Percentiles rank a stretch among this genome's conserved stretches.
Evolutionary conservation across 495 filamentous ascomycete genomes (phyloP).

Genomic region (Talaromyces trachyspermus): DNA sequence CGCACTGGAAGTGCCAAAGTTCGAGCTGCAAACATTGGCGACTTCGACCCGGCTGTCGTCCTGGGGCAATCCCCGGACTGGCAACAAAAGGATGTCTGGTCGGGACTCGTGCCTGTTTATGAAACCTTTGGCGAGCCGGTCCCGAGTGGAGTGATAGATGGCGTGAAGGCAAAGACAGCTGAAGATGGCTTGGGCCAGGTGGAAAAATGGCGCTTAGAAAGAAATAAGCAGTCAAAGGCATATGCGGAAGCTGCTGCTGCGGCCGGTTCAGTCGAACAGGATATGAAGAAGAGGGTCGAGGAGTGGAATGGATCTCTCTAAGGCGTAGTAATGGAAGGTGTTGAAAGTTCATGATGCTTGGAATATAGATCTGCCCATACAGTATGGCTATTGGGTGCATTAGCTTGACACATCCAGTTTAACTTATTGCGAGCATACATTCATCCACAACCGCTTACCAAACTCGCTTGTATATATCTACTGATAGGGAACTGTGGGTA

Average conservation of each 20-base stretch:
- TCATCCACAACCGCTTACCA: no score
- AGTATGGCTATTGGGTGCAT: no score
- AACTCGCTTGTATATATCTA: no score
- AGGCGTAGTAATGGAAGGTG: no score
- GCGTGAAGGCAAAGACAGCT: not conserved
- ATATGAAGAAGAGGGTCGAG: not conserved
- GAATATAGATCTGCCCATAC: no score
- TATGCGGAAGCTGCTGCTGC: not conserved
- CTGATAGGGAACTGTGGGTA: no score
- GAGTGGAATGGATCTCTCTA: no score
- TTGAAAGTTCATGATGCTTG: no score
- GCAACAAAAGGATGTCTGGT: constrained; percentile 2
- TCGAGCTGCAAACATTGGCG: not conserved
- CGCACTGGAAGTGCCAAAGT: constrained; percentile 1
- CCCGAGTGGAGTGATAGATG: not conserved
- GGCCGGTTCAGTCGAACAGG: not conserved
- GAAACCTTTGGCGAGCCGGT: not conserved
- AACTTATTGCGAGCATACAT: no score
- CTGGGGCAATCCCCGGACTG: not conserved
- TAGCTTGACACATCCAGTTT: no score
- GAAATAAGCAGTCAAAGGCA: not conserved
- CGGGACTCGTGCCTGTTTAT: not conserved
- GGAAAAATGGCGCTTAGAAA: not conserved
- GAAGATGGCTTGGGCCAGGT: not conserved
- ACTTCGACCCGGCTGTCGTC: not conserved